Base-by-base conservation (phyloP, 805 yeast species). In the Ogataea methanolica region DNA sequence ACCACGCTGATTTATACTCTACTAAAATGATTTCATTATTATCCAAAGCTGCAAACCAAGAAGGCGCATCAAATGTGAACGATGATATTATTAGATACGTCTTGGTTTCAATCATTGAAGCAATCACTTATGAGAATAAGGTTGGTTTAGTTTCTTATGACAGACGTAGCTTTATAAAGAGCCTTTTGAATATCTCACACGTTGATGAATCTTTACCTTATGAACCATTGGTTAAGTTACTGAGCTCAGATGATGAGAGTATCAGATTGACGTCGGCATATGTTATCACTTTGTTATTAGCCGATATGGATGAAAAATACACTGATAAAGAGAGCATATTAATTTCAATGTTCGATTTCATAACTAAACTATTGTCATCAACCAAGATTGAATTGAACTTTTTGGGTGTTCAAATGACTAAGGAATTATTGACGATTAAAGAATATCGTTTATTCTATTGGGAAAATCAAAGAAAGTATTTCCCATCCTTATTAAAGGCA, bases 11-110 rank as follows among this genome's bases (percentile, higher is more conserved):
- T 23, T 62, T 71, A 43, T 85, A 81, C 61, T 75, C 86, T 17
- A 69, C 71, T 35, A 75, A 84, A 33, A 63, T 83, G 29, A 68
- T 80, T 48, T 71, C 75, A 31, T 59, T 88, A 49, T 70, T 88
- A 59, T 66, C 73, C 50, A 78, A 77, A 56, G 41, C 41, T 39
- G 41, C 41, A 22, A 39, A 22, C 12, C 33, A 22, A 8, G 33
- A 31, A 8, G 41, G 26, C 7, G 33, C 41, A 26, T 23, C 23
- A 26, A 70, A 71, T 41, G 60, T 73, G 23, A 74, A 86, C 46
- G 84, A 78, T 57, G 91, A 84, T 48, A 82, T 84, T 39, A 74
- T 81, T 53, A 82, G 84, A 63, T 82, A 79, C 61, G 70, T 82
- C 26, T 72, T 84, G 43, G 85, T 82, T 21, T 70, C 84, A 44